Evolutionary conservation across 192 early-diverging fungal genomes (phyloP).

Genomic region (Coemansia sp.): DNA sequence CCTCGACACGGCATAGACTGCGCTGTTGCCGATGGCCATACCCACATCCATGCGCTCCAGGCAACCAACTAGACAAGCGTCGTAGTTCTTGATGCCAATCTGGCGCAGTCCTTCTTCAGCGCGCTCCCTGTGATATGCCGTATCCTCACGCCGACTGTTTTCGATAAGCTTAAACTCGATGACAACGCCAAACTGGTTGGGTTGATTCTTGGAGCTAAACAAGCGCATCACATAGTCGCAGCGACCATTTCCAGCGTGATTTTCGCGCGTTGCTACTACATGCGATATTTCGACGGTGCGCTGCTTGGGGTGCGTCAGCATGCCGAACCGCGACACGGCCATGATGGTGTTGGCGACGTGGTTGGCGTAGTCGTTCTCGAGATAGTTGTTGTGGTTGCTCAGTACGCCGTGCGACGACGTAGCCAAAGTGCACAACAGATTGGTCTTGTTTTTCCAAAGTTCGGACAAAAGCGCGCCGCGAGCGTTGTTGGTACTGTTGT

Average conservation of each 20-base stretch:
- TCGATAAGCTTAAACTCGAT: conserved; percentile 45
- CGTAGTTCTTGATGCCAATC: conserved; percentile 25
- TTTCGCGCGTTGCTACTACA: conserved; percentile 14
- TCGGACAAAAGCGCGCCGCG: conserved; percentile 26
- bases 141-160: conserved; percentile 10
- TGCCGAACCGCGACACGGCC: conserved; percentile 33
- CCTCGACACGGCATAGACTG: conserved; percentile 9
- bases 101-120: conserved; percentile 20
- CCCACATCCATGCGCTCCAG: conserved; percentile 44
- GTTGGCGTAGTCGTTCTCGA: conserved; percentile 45
- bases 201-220: conserved; percentile 18
- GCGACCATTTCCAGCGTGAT: conserved; percentile 10
- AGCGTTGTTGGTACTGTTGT: conserved; percentile 23
- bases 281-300: neutral
- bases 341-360: conserved; percentile 40
- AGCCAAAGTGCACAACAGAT: conserved; percentile 24
- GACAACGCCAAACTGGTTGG: conserved; percentile 38
- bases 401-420: conserved; percentile 33
- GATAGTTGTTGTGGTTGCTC: conserved; percentile 43
- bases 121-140: conserved; percentile 6
- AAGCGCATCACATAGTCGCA: conserved; percentile 23
- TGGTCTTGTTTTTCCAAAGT: conserved; percentile 25
- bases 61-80: conserved; percentile 27
- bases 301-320: conserved; percentile 16
- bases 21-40: conserved; percentile 43